Conservation (phyloP, 768 basidiomycete species). For the Collybiopsis luxurians region DNA sequence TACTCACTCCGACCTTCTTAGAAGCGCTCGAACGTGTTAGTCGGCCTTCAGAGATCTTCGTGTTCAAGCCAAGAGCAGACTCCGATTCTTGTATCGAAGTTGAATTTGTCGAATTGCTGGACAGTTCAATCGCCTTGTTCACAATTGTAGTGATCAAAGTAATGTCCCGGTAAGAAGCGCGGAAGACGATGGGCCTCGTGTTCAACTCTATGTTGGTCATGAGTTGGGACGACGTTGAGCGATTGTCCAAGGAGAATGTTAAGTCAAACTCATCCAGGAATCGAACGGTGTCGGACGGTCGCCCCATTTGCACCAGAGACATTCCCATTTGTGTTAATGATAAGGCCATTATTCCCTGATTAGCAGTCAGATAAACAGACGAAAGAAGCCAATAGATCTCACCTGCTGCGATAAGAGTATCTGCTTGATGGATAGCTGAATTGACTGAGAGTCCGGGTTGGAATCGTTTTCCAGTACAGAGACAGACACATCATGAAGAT, state of each 20-base stretch:
- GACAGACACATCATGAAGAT: slow-evolving; percentile 87
- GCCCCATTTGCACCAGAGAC: slow-evolving; percentile 90
- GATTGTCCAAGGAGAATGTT: slow-evolving; percentile 83
- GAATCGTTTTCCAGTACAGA: slow-evolving; percentile 85
- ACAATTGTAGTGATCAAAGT: slow-evolving; percentile 82
- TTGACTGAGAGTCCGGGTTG: slow-evolving; percentile 77
- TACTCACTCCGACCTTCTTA: slow-evolving; percentile 6
- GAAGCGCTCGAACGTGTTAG: slow-evolving; percentile 13
- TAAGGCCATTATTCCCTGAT: slow-evolving; percentile 76
- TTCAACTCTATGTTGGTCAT: slow-evolving; percentile 83
- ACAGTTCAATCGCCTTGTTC: slow-evolving; percentile 85
- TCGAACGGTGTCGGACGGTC: slow-evolving; percentile 75
- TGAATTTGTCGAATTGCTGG: slow-evolving; percentile 40
- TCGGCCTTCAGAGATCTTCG: slow-evolving; percentile 3
- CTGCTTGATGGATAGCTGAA: slow-evolving; percentile 80
- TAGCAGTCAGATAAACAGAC: background rate
- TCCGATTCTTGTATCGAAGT: slow-evolving; percentile 2
- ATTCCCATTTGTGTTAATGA: slow-evolving; percentile 84
- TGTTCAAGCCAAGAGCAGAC: background rate
- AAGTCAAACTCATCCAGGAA: slow-evolving; percentile 93
- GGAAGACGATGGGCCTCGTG: slow-evolving; percentile 81
- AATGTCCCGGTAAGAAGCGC: slow-evolving; percentile 95
- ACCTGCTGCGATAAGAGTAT: slow-evolving; percentile 92
- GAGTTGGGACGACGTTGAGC: slow-evolving; percentile 65
- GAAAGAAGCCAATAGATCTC: slow-evolving; percentile 2